These are phyloP conservation scores for Paspalum vaginatum DNA, from an alignment of 176 grass and related monocot species.

Conservation along the genomic window DNA sequence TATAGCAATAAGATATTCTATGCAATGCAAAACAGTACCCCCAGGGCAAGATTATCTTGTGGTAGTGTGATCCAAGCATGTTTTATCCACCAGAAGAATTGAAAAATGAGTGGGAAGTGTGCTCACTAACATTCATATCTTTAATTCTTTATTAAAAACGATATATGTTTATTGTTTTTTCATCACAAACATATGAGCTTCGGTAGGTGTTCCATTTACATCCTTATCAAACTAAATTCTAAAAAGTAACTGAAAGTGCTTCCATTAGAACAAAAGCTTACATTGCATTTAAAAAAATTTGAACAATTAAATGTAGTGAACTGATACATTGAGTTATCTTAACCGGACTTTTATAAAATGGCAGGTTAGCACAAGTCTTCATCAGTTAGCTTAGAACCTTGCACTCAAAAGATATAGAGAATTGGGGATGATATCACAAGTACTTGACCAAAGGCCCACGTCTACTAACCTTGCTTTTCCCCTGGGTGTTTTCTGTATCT, in stretches of 20 bases:
- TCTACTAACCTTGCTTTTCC: conserved; percentile 57
- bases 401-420: conserved; percentile 1
- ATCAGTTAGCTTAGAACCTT: background rate
- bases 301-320: background rate
- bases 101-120: background rate
- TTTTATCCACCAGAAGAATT: conserved; percentile 3
- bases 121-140: background rate
- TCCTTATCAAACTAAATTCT: background rate
- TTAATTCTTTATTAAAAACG: background rate
- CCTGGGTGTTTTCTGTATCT: conserved; percentile 55
- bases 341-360: background rate
- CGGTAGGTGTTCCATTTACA: background rate
- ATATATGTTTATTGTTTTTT: background rate
- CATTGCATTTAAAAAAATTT: background rate
- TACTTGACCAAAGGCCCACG: conserved; percentile 10
- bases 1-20: background rate
- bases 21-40: background rate
- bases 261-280: background rate
- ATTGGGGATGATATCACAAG: background rate
- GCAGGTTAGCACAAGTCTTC: background rate
- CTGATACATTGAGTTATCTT: conserved; percentile 15
- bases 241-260: conserved; percentile 14
- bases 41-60: background rate
- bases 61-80: background rate
- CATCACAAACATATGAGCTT: background rate